A percentile compares a stretch with the other conserved stretches of the same genome.
Evolutionary conservation across 257 asterid species (phyloP).

Genomic region (Misopates orontium): DNA sequence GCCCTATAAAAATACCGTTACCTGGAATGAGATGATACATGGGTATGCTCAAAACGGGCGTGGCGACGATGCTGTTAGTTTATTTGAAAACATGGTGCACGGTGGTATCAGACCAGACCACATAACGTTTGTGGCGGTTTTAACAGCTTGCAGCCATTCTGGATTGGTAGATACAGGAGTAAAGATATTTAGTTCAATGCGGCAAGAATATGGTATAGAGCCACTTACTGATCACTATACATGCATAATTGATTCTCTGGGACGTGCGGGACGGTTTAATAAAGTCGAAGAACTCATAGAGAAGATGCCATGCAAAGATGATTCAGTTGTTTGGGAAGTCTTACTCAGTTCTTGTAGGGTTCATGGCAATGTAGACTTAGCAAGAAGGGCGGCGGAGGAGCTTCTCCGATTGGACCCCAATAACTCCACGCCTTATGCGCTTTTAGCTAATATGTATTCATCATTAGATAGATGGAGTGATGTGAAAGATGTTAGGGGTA

Average conservation of each 20-base stretch:
- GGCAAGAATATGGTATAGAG: constrained; percentile 42
- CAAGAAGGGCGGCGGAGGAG: constrained; percentile 68
- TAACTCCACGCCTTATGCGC: constrained; percentile 52
- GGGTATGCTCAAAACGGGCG: constrained; percentile 66
- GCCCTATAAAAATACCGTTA: constrained; percentile 42
- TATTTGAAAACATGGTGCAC: constrained; percentile 47
- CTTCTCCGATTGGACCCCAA: constrained; percentile 49
- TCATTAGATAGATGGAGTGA: constrained; percentile 77
- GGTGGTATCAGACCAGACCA: constrained; percentile 44
- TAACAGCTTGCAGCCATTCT: constrained; percentile 75
- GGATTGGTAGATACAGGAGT: constrained; percentile 63
- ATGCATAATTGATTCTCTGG: constrained; percentile 65
- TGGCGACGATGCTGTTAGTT: constrained; percentile 53
- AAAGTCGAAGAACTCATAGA: constrained; percentile 60
- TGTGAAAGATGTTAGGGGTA: constrained; percentile 44
- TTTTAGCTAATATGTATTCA: constrained; percentile 65
- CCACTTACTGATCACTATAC: constrained; percentile 66
- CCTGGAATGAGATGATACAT: constrained; percentile 74
- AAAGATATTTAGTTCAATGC: constrained; percentile 51
- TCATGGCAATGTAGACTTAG: constrained; percentile 51
- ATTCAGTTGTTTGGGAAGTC: constrained; percentile 63
- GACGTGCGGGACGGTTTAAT: constrained; percentile 64
- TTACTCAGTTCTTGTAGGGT: constrained; percentile 68
- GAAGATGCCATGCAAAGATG: constrained; percentile 56
- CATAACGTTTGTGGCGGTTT: constrained; percentile 58